A percentile compares a stretch with the other conserved stretches of the same genome.
phyloP scores from a whole-genome alignment of 2,329 filamentous ascomycete genomes.

The Phoma sp. region DNA sequence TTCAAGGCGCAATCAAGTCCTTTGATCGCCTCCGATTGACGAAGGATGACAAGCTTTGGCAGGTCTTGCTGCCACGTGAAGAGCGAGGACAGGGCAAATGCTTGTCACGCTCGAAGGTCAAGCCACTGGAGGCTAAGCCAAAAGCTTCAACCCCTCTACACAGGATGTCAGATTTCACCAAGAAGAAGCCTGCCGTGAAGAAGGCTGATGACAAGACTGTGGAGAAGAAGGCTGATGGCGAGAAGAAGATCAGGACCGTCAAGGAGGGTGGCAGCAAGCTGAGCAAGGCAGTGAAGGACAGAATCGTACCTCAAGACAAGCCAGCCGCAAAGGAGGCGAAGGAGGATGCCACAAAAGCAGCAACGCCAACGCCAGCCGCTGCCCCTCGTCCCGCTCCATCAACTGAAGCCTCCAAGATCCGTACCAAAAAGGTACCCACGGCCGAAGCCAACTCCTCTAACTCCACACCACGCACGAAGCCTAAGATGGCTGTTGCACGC shows the following conservation, averaged over 20 bases:
- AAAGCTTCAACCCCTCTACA: slow-evolving; percentile 46
- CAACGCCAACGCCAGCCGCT: slow-evolving; percentile 20
- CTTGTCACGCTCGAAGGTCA: slow-evolving; percentile 65
- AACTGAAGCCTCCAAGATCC: slow-evolving; percentile 34
- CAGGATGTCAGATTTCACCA: slow-evolving; percentile 50
- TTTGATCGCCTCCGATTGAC: slow-evolving; percentile 68
- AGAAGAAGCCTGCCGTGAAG: slow-evolving; percentile 52
- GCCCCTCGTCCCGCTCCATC: slow-evolving; percentile 29
- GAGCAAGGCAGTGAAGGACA: slow-evolving; percentile 39
- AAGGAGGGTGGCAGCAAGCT: slow-evolving; percentile 19
- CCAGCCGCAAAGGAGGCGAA: slow-evolving; percentile 33
- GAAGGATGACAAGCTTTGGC: slow-evolving; percentile 68
- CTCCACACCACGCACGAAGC: slow-evolving; percentile 39
- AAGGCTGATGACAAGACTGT: slow-evolving; percentile 56
- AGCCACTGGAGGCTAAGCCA: slow-evolving; percentile 47
- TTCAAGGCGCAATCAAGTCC: slow-evolving; percentile 68
- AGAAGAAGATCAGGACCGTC: slow-evolving; percentile 41
- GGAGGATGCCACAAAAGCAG: slow-evolving; percentile 29
- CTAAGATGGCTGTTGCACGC: slow-evolving; percentile 36
- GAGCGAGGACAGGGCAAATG: slow-evolving; percentile 69
- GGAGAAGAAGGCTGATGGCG: slow-evolving; percentile 28
- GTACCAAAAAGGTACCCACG: slow-evolving; percentile 39
- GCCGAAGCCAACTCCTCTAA: slow-evolving; percentile 28
- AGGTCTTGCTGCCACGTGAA: slow-evolving; percentile 65
- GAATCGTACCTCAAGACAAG: slow-evolving; percentile 27